Evolutionary conservation across 2,329 filamentous ascomycete genomes (phyloP), one percentile per base, ranked within the genome.

Genomic region (Exophiala xenobiotica): DNA sequence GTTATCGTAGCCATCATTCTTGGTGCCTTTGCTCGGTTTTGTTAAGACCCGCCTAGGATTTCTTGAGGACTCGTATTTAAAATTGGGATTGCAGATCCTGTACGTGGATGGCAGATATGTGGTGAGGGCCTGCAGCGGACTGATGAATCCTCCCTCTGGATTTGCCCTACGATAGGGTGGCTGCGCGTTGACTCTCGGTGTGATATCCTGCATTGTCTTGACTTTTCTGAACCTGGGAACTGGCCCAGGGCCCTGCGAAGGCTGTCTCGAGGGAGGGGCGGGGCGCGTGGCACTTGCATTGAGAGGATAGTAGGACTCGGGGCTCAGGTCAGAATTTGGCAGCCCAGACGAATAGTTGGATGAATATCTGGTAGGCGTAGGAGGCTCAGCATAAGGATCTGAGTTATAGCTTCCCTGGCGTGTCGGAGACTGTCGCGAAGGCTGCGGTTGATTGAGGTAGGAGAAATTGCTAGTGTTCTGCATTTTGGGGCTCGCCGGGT

Each of bases 1-100:
- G 62, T 99, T 99, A 67, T 99, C 93, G 66, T 93, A 99, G 3
- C 93, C 93, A 74, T 99, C 93, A 66, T 99, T 99, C 79, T 99
- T 99, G 57, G 88, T 83, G 11, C 93, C 93, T 74, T 99, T 99
- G 80, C 93, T 97, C 6, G 93, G 93, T 71, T 99, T 99, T 12
- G 93, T 99, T 61, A 99, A 79, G 43, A 99, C 93, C 69, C 93
- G 83, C 56, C 93, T 87, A 31, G 93, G 93, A 67, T 99, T 99
- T 60, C 93, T 83, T 47, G 93, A 96, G 12, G 93, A 96, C 69
- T 99, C 93, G 73, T 99, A 99, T 75, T 99, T 96, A 79, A 99
- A 99, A 64, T 82, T 85, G 2, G 91, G 91, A 68, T 99, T 99
- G 77, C 93, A 99, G 69, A 99, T 97, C 63, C 93, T 87, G 74